Evolutionary conservation across 345 rosid species (phyloP).

Genomic region (Aegle marmelos): DNA sequence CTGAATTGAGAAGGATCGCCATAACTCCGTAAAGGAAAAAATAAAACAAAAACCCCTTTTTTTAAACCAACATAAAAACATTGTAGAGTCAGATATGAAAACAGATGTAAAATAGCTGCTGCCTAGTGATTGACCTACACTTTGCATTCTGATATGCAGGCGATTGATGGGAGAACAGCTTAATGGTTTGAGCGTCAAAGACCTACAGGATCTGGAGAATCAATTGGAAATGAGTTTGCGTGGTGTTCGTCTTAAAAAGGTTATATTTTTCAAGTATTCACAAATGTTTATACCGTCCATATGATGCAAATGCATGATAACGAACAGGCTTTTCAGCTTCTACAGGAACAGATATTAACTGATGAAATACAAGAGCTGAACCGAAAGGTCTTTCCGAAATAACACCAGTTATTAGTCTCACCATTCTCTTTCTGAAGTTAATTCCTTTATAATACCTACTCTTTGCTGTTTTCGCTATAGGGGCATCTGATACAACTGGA

Average conservation of each 20-base stretch:
- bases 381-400: constrained; percentile 37
- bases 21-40: background rate
- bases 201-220: constrained; percentile 55
- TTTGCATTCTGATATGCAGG: constrained; percentile 32
- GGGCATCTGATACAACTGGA: constrained; percentile 36
- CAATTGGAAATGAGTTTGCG: constrained; percentile 63
- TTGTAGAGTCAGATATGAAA: background rate
- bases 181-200: constrained; percentile 49
- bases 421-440: background rate
- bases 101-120: background rate
- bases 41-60: too few species aligned
- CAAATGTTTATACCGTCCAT: background rate
- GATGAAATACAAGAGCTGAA: constrained; percentile 55
- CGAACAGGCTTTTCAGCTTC: constrained; percentile 7
- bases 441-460: background rate
- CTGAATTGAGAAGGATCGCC: background rate
- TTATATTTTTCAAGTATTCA: constrained; percentile 5
- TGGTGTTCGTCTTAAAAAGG: constrained; percentile 69
- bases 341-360: constrained; percentile 49
- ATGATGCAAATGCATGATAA: background rate
- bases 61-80: background rate
- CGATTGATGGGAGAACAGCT: constrained; percentile 77
- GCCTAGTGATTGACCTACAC: background rate
- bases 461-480: constrained; percentile 10
- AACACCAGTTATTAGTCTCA: background rate